Evolutionary conservation across 2,329 filamentous ascomycete genomes (phyloP).

Genomic region (Fusarium sp.): DNA sequence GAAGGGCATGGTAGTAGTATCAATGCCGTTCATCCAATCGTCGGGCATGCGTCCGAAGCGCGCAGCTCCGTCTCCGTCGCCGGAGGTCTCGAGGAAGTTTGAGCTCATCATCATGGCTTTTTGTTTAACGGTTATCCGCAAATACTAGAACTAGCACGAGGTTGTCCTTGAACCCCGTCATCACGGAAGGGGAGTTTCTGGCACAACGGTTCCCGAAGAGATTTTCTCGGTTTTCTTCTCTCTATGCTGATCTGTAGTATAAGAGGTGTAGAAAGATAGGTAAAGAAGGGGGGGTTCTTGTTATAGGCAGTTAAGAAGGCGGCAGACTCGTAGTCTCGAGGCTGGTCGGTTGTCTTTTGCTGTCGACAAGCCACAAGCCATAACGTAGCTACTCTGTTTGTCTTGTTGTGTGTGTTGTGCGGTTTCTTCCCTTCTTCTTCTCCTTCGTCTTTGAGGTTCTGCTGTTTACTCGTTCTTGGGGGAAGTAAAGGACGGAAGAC

Average conservation of each 20-base stretch:
- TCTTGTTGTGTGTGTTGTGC: constrained; percentile 9
- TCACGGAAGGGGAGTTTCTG: constrained; percentile 36
- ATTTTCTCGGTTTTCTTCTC: constrained; percentile 8
- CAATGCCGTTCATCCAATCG: constrained; percentile 39
- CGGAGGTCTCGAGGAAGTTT: constrained; percentile 37
- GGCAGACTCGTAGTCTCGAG: constrained; percentile 45
- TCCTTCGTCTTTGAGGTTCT: constrained; percentile 9
- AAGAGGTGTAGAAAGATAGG: background rate
- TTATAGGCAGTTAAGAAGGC: constrained; percentile 44
- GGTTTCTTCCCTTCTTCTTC: constrained; percentile 17
- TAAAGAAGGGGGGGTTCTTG: constrained; percentile 23
- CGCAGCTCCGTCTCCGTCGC: constrained; percentile 26
- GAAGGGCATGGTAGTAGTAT: constrained; percentile 37
- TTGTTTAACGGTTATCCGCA: constrained; percentile 38
- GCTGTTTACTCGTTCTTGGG: constrained; percentile 1
- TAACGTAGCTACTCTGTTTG: constrained; percentile 37
- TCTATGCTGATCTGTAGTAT: constrained; percentile 11
- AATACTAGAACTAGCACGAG: constrained; percentile 43
- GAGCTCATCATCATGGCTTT: constrained; percentile 42
- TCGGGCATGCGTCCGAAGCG: constrained; percentile 26
- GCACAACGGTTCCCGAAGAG: constrained; percentile 8
- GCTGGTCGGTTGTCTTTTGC: constrained; percentile 42
- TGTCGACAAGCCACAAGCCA: constrained; percentile 44
- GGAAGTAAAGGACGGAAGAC: constrained; percentile 1
- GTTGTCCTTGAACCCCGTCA: constrained; percentile 42